Conservation (phyloP, 2,329 filamentous ascomycete species). For the Alternaria ethzedia region DNA sequence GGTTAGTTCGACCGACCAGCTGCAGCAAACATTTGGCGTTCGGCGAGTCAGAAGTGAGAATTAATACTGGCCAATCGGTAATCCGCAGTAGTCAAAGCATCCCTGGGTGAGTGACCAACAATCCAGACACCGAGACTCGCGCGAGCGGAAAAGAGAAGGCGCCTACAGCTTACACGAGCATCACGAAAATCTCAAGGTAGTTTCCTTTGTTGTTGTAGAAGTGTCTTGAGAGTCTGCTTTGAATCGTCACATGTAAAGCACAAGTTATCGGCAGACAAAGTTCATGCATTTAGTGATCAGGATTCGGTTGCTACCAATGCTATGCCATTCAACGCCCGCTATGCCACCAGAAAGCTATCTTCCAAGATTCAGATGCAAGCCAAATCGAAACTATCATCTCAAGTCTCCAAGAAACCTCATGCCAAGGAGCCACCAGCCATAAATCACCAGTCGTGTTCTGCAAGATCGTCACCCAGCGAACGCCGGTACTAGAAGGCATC, state of each 20-base stretch:
- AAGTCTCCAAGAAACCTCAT: neutral
- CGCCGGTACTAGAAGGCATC: slow-evolving; percentile 42
- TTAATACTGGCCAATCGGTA: slow-evolving; percentile 34
- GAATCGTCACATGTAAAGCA: neutral
- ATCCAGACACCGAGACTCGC: neutral
- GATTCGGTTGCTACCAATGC: neutral
- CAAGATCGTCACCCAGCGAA: neutral
- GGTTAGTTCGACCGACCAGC: slow-evolving; percentile 8
- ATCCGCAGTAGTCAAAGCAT: slow-evolving; percentile 23
- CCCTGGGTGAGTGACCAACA: slow-evolving; percentile 27
- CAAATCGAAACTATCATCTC: slow-evolving; percentile 7
- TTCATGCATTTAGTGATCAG: neutral
- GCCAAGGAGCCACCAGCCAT: neutral
- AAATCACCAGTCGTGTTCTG: neutral
- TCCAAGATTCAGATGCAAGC: slow-evolving; percentile 4
- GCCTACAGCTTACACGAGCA: neutral
- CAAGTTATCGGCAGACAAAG: neutral
- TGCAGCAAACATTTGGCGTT: slow-evolving; percentile 38
- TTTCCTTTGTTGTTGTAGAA: neutral
- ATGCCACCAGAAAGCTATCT: slow-evolving; percentile 15
- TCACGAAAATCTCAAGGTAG: neutral
- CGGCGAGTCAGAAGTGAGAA: slow-evolving; percentile 31
- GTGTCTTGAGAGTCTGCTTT: neutral
- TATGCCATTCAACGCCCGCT: slow-evolving; percentile 13
- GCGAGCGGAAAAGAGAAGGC: neutral